phyloP scores from a whole-genome alignment of 441 rosid species.

The Hura crepitans region DNA sequence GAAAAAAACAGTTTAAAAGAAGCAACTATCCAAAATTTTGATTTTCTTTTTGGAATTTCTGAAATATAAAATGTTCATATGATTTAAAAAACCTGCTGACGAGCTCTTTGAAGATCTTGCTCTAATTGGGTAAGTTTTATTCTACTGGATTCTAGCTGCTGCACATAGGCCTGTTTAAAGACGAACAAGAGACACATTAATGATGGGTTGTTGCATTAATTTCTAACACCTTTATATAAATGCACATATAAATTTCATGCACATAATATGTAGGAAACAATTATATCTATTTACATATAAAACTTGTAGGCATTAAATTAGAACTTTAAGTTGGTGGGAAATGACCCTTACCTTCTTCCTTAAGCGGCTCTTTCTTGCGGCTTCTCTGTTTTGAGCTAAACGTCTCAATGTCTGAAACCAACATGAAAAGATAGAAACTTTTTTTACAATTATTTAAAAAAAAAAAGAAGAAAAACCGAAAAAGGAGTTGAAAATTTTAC shows the following conservation, averaged over 20 bases:
- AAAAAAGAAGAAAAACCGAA: background rate
- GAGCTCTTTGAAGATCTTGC: constrained; percentile 91
- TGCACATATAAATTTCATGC: constrained; percentile 1
- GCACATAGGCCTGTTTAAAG: constrained; percentile 76
- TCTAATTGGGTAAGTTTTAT: constrained; percentile 85
- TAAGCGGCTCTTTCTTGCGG: constrained; percentile 94
- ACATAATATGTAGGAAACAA: too few species aligned
- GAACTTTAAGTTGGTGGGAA: constrained; percentile 8
- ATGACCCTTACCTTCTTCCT: constrained; percentile 67
- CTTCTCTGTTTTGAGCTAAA: constrained; percentile 99
- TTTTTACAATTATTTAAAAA: background rate
- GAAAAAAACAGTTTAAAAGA: background rate
- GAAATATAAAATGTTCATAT: background rate
- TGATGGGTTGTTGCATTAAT: constrained; percentile 2
- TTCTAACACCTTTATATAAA: background rate
- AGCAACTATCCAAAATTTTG: background rate
- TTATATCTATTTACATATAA: background rate
- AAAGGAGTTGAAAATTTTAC: background rate
- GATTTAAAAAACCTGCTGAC: constrained; percentile 55
- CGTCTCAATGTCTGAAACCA: constrained; percentile 79
- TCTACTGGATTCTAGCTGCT: constrained; percentile 93
- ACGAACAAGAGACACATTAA: background rate
- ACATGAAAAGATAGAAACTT: constrained; percentile 16
- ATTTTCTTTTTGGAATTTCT: constrained; percentile 5
- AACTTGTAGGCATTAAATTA: background rate